Conservation (phyloP, 2,329 filamentous ascomycete species). For the Hypomyces perniciosus region DNA sequence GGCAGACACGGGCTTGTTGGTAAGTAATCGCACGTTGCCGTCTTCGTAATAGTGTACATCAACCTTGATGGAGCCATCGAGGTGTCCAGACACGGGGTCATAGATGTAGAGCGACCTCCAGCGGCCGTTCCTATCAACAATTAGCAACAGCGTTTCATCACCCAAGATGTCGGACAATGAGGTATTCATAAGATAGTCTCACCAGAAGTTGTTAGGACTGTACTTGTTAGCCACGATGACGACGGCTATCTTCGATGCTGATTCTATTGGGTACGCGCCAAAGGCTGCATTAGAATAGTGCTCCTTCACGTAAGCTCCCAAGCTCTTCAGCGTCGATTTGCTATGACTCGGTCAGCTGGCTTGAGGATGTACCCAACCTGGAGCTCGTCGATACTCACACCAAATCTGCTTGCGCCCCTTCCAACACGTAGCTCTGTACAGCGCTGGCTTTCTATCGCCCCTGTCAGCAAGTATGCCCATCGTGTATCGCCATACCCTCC, state of each 20-base stretch:
- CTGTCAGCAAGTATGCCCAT: constrained; percentile 13
- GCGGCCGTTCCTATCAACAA: constrained; percentile 70
- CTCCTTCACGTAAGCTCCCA: constrained; percentile 72
- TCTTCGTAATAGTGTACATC: constrained; percentile 99
- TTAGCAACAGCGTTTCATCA: constrained; percentile 13
- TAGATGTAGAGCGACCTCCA: constrained; percentile 88
- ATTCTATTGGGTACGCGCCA: constrained; percentile 74
- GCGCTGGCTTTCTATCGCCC: constrained; percentile 67
- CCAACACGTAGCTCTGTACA: constrained; percentile 71
- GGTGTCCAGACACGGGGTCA: constrained; percentile 57
- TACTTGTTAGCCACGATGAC: constrained; percentile 93
- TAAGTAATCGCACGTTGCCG: constrained; percentile 89
- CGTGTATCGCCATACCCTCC: constrained; percentile 7
- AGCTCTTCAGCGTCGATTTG: constrained; percentile 74
- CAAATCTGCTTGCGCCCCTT: constrained; percentile 70
- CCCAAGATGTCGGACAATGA: neutral
- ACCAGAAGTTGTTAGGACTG: constrained; percentile 97
- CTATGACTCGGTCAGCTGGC: constrained; percentile 26
- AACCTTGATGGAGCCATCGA: constrained; percentile 80
- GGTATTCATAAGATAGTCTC: constrained; percentile 17
- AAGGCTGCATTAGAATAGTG: constrained; percentile 80
- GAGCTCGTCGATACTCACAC: constrained; percentile 57
- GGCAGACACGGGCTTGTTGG: constrained; percentile 67
- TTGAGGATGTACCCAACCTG: neutral
- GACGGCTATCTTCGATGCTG: constrained; percentile 70